phyloP scores from a whole-genome alignment of 1,139 yeast genomes.

The Tardiomyces blankii region DNA sequence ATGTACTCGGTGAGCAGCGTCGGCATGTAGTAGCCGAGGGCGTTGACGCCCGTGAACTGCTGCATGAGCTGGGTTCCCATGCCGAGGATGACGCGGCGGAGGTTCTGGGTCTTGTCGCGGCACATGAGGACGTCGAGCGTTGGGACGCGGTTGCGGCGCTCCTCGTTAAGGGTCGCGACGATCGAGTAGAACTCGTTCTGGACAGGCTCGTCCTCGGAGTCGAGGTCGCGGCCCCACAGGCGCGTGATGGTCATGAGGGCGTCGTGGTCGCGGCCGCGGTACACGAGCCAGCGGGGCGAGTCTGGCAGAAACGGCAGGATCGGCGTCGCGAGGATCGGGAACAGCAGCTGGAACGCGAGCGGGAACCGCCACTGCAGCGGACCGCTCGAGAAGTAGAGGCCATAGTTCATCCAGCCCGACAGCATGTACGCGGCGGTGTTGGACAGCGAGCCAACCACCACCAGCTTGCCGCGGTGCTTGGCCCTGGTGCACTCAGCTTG shows the following conservation, averaged over 20 bases:
- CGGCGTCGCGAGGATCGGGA: conserved; percentile 4
- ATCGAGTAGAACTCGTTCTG: conserved; percentile 4
- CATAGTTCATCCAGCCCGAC: conserved; percentile 85
- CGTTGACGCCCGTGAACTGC: conserved; percentile 87
- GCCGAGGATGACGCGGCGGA: not conserved
- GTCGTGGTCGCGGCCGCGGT: conserved; percentile 40
- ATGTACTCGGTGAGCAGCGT: conserved; percentile 44
- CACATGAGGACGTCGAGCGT: too few relatives aligned
- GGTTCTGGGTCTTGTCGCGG: conserved; percentile 3
- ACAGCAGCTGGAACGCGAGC: conserved; percentile 44
- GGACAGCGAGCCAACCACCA: conserved; percentile 34
- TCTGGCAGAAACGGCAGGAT: conserved; percentile 33
- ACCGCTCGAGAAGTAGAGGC: conserved; percentile 61
- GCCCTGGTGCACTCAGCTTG: conserved; percentile 77
- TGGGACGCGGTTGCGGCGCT: conserved; percentile 9
- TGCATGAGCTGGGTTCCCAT: conserved; percentile 63
- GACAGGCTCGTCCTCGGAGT: too few relatives aligned
- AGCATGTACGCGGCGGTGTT: conserved; percentile 32
- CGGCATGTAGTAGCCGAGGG: conserved; percentile 61
- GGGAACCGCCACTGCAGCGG: conserved; percentile 71
- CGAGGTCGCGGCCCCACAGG: conserved; percentile 14
- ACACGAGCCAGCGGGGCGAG: conserved; percentile 64
- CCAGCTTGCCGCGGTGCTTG: conserved; percentile 64
- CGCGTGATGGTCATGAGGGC: conserved; percentile 27
- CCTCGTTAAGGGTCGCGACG: conserved; percentile 15